Evolutionary conservation across 2,329 filamentous ascomycete genomes (phyloP).

Genomic region (Clonostachys byssicola): DNA sequence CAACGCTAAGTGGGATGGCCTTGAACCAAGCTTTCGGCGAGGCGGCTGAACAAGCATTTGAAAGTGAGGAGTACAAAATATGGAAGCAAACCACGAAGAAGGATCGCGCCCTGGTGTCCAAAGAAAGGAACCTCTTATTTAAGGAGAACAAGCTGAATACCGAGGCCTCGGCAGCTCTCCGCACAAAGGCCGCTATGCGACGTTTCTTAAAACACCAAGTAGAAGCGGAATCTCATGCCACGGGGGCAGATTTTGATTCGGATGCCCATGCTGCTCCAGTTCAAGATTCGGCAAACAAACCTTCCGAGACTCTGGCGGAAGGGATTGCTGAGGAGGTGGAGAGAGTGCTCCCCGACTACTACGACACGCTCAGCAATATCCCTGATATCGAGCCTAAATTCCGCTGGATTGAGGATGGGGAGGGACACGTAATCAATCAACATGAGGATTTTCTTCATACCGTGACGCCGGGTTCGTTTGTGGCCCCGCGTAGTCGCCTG

Average conservation of each 20-base stretch:
- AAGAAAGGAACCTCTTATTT: slow-evolving; percentile 83
- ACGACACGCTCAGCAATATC: slow-evolving; percentile 79
- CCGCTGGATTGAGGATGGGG: slow-evolving; percentile 84
- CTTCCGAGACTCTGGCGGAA: slow-evolving; percentile 79
- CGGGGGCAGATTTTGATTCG: slow-evolving; percentile 28
- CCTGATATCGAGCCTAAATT: slow-evolving; percentile 77
- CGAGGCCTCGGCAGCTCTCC: slow-evolving; percentile 82
- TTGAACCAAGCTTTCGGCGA: slow-evolving; percentile 61
- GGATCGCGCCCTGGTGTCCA: slow-evolving; percentile 80
- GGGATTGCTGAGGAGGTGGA: slow-evolving; percentile 91
- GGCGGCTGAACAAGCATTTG: slow-evolving; percentile 69
- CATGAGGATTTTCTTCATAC: slow-evolving; percentile 80
- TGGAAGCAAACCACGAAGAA: slow-evolving; percentile 99
- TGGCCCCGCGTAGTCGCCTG: slow-evolving; percentile 68
- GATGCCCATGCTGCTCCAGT: slow-evolving; percentile 30
- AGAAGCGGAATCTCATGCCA: slow-evolving; percentile 52
- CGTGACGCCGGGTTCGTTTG: slow-evolving; percentile 71
- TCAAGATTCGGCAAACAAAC: slow-evolving; percentile 40
- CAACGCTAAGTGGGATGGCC: slow-evolving; percentile 57
- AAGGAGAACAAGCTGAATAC: slow-evolving; percentile 77
- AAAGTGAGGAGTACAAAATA: slow-evolving; percentile 93
- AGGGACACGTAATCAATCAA: slow-evolving; percentile 85
- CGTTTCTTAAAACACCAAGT: slow-evolving; percentile 79
- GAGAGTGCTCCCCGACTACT: slow-evolving; percentile 86
- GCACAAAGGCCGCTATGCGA: slow-evolving; percentile 85